Evolutionary conservation across 2,329 filamentous ascomycete genomes (phyloP), one percentile per base, ranked within the genome.

Genomic region (Biscogniauxia mediterranea): DNA sequence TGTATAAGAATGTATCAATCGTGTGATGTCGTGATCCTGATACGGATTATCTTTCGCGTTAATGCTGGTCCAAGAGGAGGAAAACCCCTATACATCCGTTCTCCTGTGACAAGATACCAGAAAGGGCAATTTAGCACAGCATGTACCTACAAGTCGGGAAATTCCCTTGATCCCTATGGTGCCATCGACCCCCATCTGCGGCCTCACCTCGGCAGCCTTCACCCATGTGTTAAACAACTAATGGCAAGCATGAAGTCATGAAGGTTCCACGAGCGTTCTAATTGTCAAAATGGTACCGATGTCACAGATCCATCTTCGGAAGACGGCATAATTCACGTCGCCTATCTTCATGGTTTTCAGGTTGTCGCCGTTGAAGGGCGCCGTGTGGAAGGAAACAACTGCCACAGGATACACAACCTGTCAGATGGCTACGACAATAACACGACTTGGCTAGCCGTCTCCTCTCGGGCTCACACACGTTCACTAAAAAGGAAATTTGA

Each of bases 161-260:
- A 54, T 49, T 52, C 28, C 21, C 17, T 20, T 38, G 26, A 52
- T 52, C 52, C 38, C 51, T 56, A 23, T 23, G 38, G 32, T 54
- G 61, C 46, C 46, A 56, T n/a, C 23, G 56, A 15, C 54, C 42
- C 49, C 53, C 26, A 57, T 17, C 25, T 50, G 61, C 63, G 64
- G 64, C 59, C 56, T 61, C 57, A 62, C 60, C 52, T 66, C 65
- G 65, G 65, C 56, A 58, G 38, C 17, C 38, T 5, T 46, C 38
- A n/a, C 38, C 54, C 23, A 17, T 49, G 21, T 19, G 26, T 49
- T 11, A 17, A 52, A 51, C 49, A 28, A 60, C 52, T 49, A 59
- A 55, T 15, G 25, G 42, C 57, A 52, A 55, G 53, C 52, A 51
- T 51, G 57, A 49, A 7, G 19, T 54, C 42, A 6, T 38, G 51